Percentiles rank a stretch among this genome's conserved stretches.
phyloP scores from a whole-genome alignment of 2,329 filamentous ascomycete species.

The Trichoderma simmonsii region DNA sequence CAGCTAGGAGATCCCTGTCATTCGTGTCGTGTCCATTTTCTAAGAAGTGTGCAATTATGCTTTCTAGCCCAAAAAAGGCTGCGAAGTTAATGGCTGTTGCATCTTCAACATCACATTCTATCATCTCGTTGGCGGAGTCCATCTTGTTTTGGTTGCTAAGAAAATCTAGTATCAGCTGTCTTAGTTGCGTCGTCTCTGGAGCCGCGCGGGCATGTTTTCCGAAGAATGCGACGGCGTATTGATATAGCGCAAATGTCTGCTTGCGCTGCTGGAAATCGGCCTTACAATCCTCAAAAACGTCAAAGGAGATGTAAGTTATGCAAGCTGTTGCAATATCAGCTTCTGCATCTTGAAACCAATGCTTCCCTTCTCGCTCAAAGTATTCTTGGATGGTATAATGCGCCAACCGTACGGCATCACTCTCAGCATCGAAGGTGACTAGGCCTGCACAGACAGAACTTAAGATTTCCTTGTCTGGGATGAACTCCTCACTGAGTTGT shows the following conservation, averaged over 20 bases:
- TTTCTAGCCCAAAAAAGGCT: background rate
- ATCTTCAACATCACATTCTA: too few species aligned
- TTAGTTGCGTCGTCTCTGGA: background rate
- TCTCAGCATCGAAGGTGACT: background rate
- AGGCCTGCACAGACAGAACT: slow-evolving; percentile 1
- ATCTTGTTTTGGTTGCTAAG: background rate
- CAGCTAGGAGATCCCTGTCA: too few species aligned
- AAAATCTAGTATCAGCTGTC: background rate
- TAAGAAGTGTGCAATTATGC: background rate
- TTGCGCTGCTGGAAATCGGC: background rate
- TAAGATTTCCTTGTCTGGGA: background rate
- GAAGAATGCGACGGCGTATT: background rate
- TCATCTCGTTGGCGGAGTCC: background rate
- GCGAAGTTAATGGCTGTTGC: background rate
- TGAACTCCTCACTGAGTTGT: background rate
- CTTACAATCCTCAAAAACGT: background rate
- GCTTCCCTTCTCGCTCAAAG: background rate
- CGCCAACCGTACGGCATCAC: background rate
- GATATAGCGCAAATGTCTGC: background rate
- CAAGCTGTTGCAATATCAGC: background rate
- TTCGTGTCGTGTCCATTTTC: background rate
- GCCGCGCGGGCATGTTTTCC: background rate
- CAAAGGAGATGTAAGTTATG: slow-evolving; percentile 6
- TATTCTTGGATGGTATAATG: slow-evolving; percentile 12
- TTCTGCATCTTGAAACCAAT: background rate